Base-by-base conservation (phyloP, 2,329 filamentous ascomycete genomes). In the Ophiognomonia clavigignenti-juglandacearum region DNA sequence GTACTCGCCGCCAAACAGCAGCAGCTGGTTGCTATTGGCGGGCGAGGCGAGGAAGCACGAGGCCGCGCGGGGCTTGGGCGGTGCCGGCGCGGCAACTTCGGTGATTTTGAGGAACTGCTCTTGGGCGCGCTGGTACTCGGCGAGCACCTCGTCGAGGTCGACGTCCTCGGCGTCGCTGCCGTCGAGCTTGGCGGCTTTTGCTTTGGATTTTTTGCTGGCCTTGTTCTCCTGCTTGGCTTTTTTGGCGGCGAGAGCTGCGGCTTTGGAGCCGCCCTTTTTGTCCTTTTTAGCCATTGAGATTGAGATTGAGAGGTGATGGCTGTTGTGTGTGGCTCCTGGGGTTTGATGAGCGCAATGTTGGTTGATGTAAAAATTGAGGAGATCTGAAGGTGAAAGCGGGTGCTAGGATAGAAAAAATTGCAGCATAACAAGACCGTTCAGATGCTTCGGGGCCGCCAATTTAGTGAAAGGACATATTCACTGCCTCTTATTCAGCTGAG, bases 41-140 rank as follows among this genome's bases (percentile, higher is more conserved):
- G 93, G 93, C 32, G 86, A 92, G 18, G 88, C 89, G 56, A 96
- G 77, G 50, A 98, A 71, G 0, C 88, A 89, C 7, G 88, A 80
- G 6, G 90, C 92, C 19, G 86, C 82, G 43, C 93, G 82, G 19
- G 90, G 80, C 45, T 82, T 80, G 1, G 93, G 93, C 16, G 91
- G 86, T 3, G 72, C 78, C 20, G 82, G 78, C 36, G 77, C 79
- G 20, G 84, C 72, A 3, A 80, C 77, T 70, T 98, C 93, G 4
- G 92, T 96, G 59, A 98, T 82, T 68, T 96, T 96, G 59, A 93
- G 80, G 62, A 95, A 96, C 60, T 88, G 86, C 61, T 95, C 92
- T 71, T 98, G 93, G 67, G 90, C 86, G 62, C 87, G 88, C 56
- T 87, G 87, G 68, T 95, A 97, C 64, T 95, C 88, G 38, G 92